Percentiles rank a stretch among this genome's conserved stretches.
Evolutionary conservation across 192 early-diverging fungal genomes (phyloP).

Genomic region (Chytriomyces sp.): DNA sequence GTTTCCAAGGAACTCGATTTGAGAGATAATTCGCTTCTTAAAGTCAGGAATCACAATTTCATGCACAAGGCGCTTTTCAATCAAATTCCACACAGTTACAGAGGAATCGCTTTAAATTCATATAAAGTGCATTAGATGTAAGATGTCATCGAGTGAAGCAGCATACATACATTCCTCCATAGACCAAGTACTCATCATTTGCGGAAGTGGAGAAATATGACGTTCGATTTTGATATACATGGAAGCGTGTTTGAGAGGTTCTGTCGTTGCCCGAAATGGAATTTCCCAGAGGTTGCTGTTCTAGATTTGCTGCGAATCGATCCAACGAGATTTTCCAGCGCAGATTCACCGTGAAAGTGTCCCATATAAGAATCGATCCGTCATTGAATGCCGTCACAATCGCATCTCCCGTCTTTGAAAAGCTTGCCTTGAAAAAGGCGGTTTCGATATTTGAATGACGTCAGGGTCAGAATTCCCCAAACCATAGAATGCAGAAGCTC

Average conservation of each 20-base stretch:
- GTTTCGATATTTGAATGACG: conserved; percentile 4
- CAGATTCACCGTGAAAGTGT: conserved; percentile 43
- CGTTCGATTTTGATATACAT: not conserved
- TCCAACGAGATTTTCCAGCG: conserved; percentile 53
- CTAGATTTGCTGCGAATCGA: conserved; percentile 17
- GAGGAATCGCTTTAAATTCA: conserved; percentile 35
- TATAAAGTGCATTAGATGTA: not conserved
- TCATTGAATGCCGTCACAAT: conserved; percentile 54
- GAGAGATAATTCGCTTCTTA: conserved; percentile 39
- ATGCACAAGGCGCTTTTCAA: conserved; percentile 52
- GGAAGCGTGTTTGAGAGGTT: not conserved
- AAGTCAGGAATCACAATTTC: conserved; percentile 55
- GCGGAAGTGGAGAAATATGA: conserved; percentile 32
- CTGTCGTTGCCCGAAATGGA: conserved; percentile 3
- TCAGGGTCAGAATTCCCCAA: not conserved
- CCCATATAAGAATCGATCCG: conserved; percentile 56
- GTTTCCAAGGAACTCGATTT: conserved; percentile 50
- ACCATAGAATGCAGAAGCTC: not conserved
- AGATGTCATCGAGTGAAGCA: not conserved
- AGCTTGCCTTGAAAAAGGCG: conserved; percentile 35
- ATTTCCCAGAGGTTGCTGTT: not conserved
- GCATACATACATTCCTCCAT: conserved; percentile 46
- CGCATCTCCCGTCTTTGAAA: conserved; percentile 42
- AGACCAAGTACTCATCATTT: conserved; percentile 53
- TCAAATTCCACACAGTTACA: conserved; percentile 54